phyloP scores from a whole-genome alignment of 495 filamentous ascomycete species.

The Podospora pseudopauciseta region DNA sequence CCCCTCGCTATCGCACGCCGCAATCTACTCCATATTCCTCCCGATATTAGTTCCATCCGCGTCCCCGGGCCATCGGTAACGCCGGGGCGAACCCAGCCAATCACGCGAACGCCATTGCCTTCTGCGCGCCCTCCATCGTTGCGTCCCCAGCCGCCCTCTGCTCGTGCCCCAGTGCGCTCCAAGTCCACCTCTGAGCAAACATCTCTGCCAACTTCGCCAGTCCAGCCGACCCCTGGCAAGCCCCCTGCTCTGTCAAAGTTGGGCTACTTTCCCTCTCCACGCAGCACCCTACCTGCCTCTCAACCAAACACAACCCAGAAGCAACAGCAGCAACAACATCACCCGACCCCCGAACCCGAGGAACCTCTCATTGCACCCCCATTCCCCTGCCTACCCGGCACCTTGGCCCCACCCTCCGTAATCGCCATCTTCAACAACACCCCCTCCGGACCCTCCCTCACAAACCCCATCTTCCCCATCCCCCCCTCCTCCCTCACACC shows the following conservation, averaged over 20 bases:
- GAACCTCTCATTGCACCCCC: neutral
- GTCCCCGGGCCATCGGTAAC: neutral
- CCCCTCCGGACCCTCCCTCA: neutral
- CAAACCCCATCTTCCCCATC: neutral
- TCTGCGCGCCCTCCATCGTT: neutral
- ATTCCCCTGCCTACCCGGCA: neutral
- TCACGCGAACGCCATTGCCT: neutral
- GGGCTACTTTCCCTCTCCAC: neutral
- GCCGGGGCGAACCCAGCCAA: neutral
- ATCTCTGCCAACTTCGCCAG: neutral
- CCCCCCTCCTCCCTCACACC: neutral
- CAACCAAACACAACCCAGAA: neutral
- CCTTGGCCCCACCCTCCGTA: neutral
- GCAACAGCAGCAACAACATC: neutral
- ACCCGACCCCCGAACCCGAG: neutral
- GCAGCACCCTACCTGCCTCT: neutral
- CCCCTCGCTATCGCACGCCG: neutral
- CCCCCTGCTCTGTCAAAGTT: neutral
- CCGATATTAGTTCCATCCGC: neutral
- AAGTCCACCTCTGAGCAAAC: neutral
- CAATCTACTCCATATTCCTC: neutral
- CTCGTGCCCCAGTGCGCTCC: no score
- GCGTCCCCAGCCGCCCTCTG: neutral
- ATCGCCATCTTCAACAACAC: neutral
- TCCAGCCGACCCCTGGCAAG: no score